A percentile compares a stretch with the other conserved stretches of the same genome.
phyloP scores from a whole-genome alignment of 108 stramenopile species.

The Nannochloropsis salina region DNA sequence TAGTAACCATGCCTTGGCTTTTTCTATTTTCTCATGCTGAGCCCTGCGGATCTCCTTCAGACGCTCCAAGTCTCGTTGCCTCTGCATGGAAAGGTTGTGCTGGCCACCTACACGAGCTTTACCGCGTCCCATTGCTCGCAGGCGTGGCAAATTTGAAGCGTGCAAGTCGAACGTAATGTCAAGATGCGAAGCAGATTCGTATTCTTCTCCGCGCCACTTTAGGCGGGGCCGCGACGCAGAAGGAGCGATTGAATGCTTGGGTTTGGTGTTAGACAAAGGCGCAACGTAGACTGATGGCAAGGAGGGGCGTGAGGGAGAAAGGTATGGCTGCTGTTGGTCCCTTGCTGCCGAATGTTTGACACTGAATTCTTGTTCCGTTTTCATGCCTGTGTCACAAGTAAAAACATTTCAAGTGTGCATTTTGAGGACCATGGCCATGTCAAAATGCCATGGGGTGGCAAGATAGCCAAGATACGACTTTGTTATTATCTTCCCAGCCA shows the following conservation, averaged over 20 bases:
- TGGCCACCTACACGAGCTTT: not conserved
- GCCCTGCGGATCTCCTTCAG: not conserved
- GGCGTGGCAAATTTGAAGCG: not conserved
- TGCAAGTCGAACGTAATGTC: constrained; percentile 6
- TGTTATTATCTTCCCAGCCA: too few relatives aligned
- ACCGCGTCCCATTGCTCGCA: not conserved
- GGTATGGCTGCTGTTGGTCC: not conserved
- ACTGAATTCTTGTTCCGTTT: too few relatives aligned
- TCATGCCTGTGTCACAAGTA: too few relatives aligned
- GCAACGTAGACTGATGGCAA: constrained; percentile 19
- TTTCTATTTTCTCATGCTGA: not conserved
- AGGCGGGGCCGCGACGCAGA: not conserved
- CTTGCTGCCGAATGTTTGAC: not conserved
- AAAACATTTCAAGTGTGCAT: too few relatives aligned
- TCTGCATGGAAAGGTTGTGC: constrained; percentile 5
- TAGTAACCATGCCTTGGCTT: not conserved
- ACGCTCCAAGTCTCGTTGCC: not conserved
- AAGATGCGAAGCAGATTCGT: not conserved
- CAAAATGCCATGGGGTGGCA: too few relatives aligned
- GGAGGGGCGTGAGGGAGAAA: not conserved
- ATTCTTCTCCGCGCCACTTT: not conserved
- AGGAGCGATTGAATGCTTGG: not conserved
- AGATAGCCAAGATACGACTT: too few relatives aligned
- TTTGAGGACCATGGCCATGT: too few relatives aligned
- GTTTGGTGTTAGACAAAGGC: not conserved